Conservation (phyloP, 768 basidiomycete species). For the Pleurotus tuber-regium region DNA sequence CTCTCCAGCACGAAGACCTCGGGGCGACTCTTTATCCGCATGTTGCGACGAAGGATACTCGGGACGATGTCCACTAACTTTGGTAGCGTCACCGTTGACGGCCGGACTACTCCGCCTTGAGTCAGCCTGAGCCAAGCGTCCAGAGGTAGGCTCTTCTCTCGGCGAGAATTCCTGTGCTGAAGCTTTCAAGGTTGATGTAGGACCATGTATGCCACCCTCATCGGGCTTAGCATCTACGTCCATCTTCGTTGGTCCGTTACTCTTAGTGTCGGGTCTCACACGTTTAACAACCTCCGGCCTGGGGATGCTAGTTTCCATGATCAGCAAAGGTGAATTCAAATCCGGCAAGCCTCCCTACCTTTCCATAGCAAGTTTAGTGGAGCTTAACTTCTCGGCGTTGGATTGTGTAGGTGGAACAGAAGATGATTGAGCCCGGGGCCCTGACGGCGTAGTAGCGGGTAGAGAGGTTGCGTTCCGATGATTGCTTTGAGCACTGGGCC, state of each 20-base stretch:
- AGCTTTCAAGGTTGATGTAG: background rate
- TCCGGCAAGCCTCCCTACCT: slow-evolving; percentile 40
- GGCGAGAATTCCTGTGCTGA: background rate
- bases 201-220: slow-evolving; percentile 7
- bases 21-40: too few species aligned
- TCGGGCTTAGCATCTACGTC: slow-evolving; percentile 12
- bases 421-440: slow-evolving; percentile 5
- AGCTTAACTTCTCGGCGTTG: slow-evolving; percentile 21
- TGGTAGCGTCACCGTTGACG: background rate
- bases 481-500: slow-evolving; percentile 38
- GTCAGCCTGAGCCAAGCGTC: background rate
- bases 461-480: slow-evolving; percentile 33
- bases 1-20: slow-evolving; percentile 38
- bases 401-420: slow-evolving; percentile 54
- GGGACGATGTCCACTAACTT: background rate
- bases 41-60: background rate
- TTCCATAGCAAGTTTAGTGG: slow-evolving; percentile 64
- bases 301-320: slow-evolving; percentile 51
- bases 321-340: background rate
- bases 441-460: slow-evolving; percentile 43
- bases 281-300: slow-evolving; percentile 80
- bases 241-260: slow-evolving; percentile 32
- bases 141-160: background rate
- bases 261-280: slow-evolving; percentile 39
- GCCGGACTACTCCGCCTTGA: slow-evolving; percentile 2